phyloP scores from a whole-genome alignment of 2,329 filamentous ascomycete species.

The Cytospora paraplurivora region DNA sequence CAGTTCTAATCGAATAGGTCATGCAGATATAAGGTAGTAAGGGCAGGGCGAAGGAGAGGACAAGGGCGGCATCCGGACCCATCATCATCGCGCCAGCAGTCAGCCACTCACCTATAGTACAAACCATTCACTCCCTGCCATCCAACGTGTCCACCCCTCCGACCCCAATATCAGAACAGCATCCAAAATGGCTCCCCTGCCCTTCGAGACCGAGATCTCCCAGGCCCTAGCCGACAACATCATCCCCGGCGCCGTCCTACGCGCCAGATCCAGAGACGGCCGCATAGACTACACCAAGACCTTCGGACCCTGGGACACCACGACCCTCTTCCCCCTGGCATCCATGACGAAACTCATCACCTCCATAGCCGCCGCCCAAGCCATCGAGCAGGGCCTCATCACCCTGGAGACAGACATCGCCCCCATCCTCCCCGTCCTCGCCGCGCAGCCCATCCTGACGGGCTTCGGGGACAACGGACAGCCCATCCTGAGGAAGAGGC shows the following conservation, averaged over 20 bases:
- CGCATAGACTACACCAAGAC: slow-evolving; percentile 6
- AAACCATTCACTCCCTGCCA: neutral
- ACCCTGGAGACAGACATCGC: slow-evolving; percentile 41
- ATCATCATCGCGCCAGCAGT: too few relatives aligned
- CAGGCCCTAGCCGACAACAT: slow-evolving; percentile 12
- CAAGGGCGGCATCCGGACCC: too few relatives aligned
- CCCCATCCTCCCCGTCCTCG: slow-evolving; percentile 37
- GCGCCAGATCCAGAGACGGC: slow-evolving; percentile 11
- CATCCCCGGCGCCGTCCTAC: slow-evolving; percentile 19
- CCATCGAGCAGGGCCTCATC: slow-evolving; percentile 40
- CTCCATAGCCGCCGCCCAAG: slow-evolving; percentile 39
- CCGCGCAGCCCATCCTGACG: slow-evolving; percentile 35
- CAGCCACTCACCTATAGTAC: too few relatives aligned
- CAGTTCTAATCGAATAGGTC: too few relatives aligned
- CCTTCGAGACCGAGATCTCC: slow-evolving; percentile 11
- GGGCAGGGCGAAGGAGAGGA: too few relatives aligned
- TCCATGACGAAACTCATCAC: slow-evolving; percentile 45
- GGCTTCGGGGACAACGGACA: slow-evolving; percentile 40
- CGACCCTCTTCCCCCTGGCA: slow-evolving; percentile 31
- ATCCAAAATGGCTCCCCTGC: neutral
- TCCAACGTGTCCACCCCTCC: neutral
- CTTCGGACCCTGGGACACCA: slow-evolving; percentile 10
- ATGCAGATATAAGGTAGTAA: too few relatives aligned
- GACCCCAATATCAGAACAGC: neutral
- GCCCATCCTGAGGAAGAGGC: slow-evolving; percentile 43